A percentile compares a stretch with the other conserved stretches of the same genome.
Conservation (phyloP, 148 eudicot genomes). For the Salicornia ramosissima region DNA sequence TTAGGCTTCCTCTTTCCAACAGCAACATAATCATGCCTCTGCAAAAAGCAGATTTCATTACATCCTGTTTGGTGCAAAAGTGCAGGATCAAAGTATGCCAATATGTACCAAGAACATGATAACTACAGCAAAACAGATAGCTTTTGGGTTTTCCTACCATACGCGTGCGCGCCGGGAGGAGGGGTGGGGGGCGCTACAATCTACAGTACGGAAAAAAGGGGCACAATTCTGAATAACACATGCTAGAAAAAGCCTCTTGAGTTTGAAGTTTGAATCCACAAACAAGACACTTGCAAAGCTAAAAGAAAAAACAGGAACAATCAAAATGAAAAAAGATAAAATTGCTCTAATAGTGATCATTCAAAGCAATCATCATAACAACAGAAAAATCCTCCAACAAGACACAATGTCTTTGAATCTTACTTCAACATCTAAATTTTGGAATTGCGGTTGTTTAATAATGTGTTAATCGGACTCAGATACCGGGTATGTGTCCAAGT, state of each 20-base stretch:
- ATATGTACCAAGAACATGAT: background rate
- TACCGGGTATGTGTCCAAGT: too few relatives aligned
- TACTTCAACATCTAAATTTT: background rate
- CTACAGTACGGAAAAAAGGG: background rate
- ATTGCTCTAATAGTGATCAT: background rate
- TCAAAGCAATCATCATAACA: background rate
- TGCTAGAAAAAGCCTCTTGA: background rate
- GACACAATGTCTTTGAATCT: background rate
- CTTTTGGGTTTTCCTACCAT: too few relatives aligned
- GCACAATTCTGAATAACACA: background rate
- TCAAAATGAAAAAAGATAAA: background rate
- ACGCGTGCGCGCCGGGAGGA: too few relatives aligned
- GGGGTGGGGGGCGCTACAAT: too few relatives aligned
- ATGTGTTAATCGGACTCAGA: too few relatives aligned
- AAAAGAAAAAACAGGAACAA: background rate
- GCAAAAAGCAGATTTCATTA: conserved; percentile 23
- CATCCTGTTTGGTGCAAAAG: background rate
- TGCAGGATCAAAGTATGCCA: background rate
- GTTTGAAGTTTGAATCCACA: background rate
- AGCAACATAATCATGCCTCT: conserved; percentile 47
- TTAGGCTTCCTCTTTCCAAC: conserved; percentile 71
- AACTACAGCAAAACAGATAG: background rate
- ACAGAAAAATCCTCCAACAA: background rate
- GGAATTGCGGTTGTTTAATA: background rate
- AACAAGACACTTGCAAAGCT: background rate